Base-by-base conservation (phyloP, 1,284 basidiomycete species). In the Singerocomus inundabilis region DNA sequence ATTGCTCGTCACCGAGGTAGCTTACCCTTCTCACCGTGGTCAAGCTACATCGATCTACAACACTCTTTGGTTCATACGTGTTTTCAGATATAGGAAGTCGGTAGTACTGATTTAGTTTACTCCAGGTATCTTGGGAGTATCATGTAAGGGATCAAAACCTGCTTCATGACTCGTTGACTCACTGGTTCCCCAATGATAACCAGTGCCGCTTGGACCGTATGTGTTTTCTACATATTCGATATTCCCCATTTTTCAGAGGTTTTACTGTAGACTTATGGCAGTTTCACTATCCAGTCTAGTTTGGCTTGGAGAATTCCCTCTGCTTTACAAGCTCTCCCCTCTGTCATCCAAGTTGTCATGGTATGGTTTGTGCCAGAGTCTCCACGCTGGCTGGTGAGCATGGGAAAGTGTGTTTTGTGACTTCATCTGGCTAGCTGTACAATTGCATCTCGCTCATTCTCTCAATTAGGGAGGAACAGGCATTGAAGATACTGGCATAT, bases 251-350 rank as follows among this genome's bases (percentile, higher is more conserved):
- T 50, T 7, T 46, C 31, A 21, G 4, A 12, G 5, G 11, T 39
- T 35, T 13, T 9, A 36, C 15, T 34, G 12, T 35, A 49, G 1
- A 83, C 84, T 5, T 89, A 80, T 64, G 85, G 85, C 21, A 84
- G 85, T 5, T 81, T 84, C 70, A 76, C 78, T 56, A 81, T 89
- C 47, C 31, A 79, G 61, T 60, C 29, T 15, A 79, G 78, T 13
- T 88, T 85, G 86, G 71, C 84, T 36, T 89, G 87, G 87, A 79
- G 86, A 59, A 73, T 87, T 36, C 85, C 85, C 12, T 85, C 84
- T 13, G 65, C 78, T 26, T 70, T 88, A 33, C 85, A 88, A 63
- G 83, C 70, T 53, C 64, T 84, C 32, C 83, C 85, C 9, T 79
- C 84, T 5, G 56, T 83, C 49, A 55, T 82, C 39, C 85, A 88